Percentiles rank a stretch among this genome's conserved stretches.
phyloP scores from a whole-genome alignment of 257 asterid species.

The Solanum commersonii region DNA sequence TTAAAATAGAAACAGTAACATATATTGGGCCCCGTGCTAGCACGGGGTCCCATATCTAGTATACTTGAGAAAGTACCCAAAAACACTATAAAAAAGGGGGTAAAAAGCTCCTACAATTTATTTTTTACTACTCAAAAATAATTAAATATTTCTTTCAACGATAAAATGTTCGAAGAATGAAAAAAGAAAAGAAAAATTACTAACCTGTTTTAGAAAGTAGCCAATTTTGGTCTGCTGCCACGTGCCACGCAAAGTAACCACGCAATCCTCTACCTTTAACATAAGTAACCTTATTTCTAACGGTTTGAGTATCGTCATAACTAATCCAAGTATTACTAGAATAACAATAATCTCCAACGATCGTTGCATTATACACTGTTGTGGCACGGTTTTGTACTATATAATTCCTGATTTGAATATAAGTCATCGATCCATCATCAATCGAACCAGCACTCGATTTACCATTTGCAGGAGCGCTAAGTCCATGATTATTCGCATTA shows the following conservation, averaged over 20 bases:
- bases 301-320: constrained; percentile 22
- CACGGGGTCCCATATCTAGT: too few species aligned
- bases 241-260: constrained; percentile 10
- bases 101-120: too few species aligned
- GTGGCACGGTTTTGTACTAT: constrained; percentile 12
- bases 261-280: constrained; percentile 33
- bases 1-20: too few species aligned
- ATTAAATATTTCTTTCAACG: not conserved
- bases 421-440: constrained; percentile 12
- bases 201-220: not conserved
- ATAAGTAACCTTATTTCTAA: constrained; percentile 25
- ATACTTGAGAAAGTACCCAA: too few species aligned
- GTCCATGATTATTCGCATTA: constrained; percentile 18
- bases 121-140: not conserved
- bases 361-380: constrained; percentile 3
- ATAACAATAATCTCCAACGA: constrained; percentile 30
- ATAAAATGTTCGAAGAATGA: too few species aligned
- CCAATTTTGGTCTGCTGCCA: not conserved
- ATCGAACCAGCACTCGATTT: not conserved
- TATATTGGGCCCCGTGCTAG: too few species aligned
- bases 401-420: constrained; percentile 12
- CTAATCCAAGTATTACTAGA: constrained; percentile 40
- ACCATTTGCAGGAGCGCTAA: constrained; percentile 34
- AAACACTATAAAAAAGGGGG: too few species aligned
- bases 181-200: not conserved